Percentiles rank a stretch among this genome's conserved stretches.
Evolutionary conservation across 2,329 filamentous ascomycete genomes (phyloP).

Genomic region (Alternaria sp.): DNA sequence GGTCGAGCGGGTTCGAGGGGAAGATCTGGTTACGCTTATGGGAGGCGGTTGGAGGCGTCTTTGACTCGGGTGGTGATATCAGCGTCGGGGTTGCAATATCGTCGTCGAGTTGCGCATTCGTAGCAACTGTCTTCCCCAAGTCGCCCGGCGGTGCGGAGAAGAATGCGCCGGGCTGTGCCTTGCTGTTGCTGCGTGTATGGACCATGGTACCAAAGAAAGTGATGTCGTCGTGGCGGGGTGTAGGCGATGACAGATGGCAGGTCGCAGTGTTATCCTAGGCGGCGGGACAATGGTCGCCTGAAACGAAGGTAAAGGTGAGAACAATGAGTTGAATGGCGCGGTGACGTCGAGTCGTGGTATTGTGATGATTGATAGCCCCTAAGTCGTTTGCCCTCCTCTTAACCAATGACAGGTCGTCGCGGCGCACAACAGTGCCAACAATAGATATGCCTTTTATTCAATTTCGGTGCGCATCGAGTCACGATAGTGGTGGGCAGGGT

Average conservation of each 20-base stretch:
- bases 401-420: constrained; percentile 16
- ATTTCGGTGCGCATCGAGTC: constrained; percentile 21
- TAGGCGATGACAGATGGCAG: neutral
- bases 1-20: constrained; percentile 37
- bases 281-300: constrained; percentile 8
- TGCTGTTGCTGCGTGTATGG: constrained; percentile 7
- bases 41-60: constrained; percentile 66
- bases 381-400: constrained; percentile 25
- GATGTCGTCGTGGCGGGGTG: constrained; percentile 8
- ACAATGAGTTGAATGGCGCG: constrained; percentile 21
- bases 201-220: constrained; percentile 3
- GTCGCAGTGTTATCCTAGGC: neutral
- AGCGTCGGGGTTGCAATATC: constrained; percentile 56
- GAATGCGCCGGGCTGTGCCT: constrained; percentile 18
- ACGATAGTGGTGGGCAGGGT: neutral
- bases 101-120: constrained; percentile 31
- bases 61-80: constrained; percentile 66
- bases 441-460: constrained; percentile 16
- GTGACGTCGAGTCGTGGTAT: constrained; percentile 28
- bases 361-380: constrained; percentile 21
- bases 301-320: constrained; percentile 17
- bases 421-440: constrained; percentile 18
- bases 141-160: constrained; percentile 33
- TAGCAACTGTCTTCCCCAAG: constrained; percentile 21
- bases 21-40: constrained; percentile 58